These are phyloP conservation scores for Boletus pseudo-olivaceus DNA, from an alignment of 768 basidiomycete species.

Conservation along the genomic window DNA sequence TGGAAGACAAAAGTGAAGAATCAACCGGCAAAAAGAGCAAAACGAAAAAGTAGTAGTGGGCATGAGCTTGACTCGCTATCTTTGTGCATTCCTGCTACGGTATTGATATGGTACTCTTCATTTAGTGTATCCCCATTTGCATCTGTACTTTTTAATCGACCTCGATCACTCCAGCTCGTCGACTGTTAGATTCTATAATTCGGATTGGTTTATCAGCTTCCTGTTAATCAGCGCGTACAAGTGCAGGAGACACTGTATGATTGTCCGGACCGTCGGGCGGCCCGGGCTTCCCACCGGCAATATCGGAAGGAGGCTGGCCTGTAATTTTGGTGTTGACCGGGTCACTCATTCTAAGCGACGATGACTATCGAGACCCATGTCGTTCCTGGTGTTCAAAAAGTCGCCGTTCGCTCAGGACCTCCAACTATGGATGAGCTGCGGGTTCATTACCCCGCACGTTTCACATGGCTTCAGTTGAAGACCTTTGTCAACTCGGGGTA, in stretches of 20 bases:
- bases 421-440: constrained; percentile 68
- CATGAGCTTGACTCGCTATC: not conserved
- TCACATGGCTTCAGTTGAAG: constrained; percentile 74
- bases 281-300: not conserved
- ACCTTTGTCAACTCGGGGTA: constrained; percentile 79
- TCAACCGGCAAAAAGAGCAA: constrained; percentile 40
- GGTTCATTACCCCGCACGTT: constrained; percentile 67
- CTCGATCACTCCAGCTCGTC: not conserved
- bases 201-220: not conserved
- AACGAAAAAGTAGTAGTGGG: constrained; percentile 34
- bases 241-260: not conserved
- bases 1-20: constrained; percentile 33
- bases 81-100: not conserved
- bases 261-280: not conserved
- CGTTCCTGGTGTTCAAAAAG: constrained; percentile 10
- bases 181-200: not conserved
- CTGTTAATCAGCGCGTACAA: not conserved
- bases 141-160: constrained; percentile 14
- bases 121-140: constrained; percentile 8
- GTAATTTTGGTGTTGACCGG: not conserved
- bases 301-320: not conserved
- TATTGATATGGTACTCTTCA: not conserved
- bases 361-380: constrained; percentile 19
- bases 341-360: not conserved
- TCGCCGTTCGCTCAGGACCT: constrained; percentile 51